Conservation (phyloP, 805 yeast genomes). For the Saccharomycopsis fodiens region DNA sequence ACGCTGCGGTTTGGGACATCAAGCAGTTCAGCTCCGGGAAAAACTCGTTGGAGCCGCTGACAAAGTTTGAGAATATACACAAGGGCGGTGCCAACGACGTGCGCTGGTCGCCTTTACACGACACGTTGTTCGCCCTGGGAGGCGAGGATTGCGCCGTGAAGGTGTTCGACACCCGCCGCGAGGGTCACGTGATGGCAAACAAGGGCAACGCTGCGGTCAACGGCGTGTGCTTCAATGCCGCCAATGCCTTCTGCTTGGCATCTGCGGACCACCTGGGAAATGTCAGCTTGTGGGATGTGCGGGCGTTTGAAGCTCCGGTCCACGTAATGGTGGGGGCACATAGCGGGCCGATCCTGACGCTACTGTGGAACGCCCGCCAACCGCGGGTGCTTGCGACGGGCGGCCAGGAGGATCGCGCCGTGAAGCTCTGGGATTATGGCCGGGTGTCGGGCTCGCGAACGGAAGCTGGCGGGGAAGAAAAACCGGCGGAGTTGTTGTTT, state of each 20-base stretch:
- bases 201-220: conserved; percentile 37
- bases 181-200: neutral
- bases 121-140: conserved; percentile 51
- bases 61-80: conserved; percentile 26
- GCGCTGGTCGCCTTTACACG: conserved; percentile 60
- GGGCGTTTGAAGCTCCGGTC: conserved; percentile 34
- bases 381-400: conserved; percentile 54
- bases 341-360: conserved; percentile 47
- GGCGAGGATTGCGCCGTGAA: conserved; percentile 54
- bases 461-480: conserved; percentile 21
- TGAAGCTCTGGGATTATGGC: conserved; percentile 53
- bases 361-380: conserved; percentile 64
- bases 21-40: conserved; percentile 30
- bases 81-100: conserved; percentile 59
- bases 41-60: conserved; percentile 24
- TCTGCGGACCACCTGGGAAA: conserved; percentile 58
- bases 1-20: conserved; percentile 62
- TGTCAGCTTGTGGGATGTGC: conserved; percentile 57
- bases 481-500: conserved; percentile 37
- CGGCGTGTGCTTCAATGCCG: conserved; percentile 52
- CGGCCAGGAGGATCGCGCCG: conserved; percentile 56
- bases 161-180: conserved; percentile 46
- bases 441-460: conserved; percentile 16
- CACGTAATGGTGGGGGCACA: conserved; percentile 33
- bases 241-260: conserved; percentile 49